Conservation (phyloP, 768 basidiomycete genomes). For the Sutorius australiensis region DNA sequence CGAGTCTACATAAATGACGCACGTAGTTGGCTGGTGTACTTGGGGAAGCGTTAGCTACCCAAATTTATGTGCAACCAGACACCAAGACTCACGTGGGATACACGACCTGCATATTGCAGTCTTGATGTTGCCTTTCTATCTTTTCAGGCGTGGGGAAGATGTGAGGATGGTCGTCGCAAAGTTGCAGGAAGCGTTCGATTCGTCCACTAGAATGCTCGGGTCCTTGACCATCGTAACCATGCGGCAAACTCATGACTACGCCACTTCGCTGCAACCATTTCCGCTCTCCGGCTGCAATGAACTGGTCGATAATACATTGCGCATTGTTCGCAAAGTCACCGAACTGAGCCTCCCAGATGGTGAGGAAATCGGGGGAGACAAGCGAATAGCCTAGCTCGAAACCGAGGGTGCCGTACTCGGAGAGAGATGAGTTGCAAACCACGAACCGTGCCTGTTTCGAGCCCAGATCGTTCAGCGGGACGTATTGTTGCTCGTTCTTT, state of each 20-base stretch:
- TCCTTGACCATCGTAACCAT: slow-evolving; percentile 98
- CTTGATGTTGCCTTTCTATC: slow-evolving; percentile 93
- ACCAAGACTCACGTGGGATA: slow-evolving; percentile 77
- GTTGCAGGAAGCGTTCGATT: slow-evolving; percentile 94
- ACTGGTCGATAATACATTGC: slow-evolving; percentile 98
- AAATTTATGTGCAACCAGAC: background rate
- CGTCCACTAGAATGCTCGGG: slow-evolving; percentile 97
- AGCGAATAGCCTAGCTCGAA: slow-evolving; percentile 99
- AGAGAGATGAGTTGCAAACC: slow-evolving; percentile 94
- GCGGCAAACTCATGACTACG: slow-evolving; percentile 83
- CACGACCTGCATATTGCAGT: slow-evolving; percentile 99
- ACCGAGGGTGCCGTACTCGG: slow-evolving; percentile 91
- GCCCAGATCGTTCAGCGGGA: slow-evolving; percentile 86
- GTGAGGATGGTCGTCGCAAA: slow-evolving; percentile 96
- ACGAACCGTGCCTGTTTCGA: slow-evolving; percentile 89
- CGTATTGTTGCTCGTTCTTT: slow-evolving; percentile 82
- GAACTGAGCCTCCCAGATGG: slow-evolving; percentile 99
- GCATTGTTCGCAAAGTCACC: slow-evolving; percentile 98
- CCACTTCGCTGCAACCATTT: slow-evolving; percentile 97
- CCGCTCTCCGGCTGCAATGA: slow-evolving; percentile 94
- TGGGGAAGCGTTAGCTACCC: slow-evolving; percentile 9
- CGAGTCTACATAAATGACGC: background rate
- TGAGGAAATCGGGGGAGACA: slow-evolving; percentile 88
- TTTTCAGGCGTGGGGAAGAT: slow-evolving; percentile 85
- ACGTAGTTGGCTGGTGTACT: slow-evolving; percentile 95